These are phyloP conservation scores for Globisporangium cederbergense DNA, from an alignment of 352 stramenopile genomes.

Conservation along the genomic window DNA sequence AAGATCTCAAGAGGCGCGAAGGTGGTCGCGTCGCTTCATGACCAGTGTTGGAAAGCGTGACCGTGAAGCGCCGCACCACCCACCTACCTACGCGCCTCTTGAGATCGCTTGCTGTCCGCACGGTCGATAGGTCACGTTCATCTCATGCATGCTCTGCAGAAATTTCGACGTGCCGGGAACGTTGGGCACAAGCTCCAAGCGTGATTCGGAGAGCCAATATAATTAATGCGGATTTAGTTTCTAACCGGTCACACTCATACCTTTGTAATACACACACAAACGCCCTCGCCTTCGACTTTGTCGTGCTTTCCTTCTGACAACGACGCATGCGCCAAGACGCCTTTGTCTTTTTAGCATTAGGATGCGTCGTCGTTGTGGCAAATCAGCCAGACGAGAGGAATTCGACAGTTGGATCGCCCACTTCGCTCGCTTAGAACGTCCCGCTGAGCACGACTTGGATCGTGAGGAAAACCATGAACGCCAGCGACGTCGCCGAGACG, in stretches of 20 bases:
- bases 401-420: neutral
- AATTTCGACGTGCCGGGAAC: no score
- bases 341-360: neutral
- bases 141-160: neutral
- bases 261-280: conserved; percentile 9
- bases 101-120: conserved; percentile 2
- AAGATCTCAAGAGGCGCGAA: neutral
- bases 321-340: neutral
- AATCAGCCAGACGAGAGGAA: neutral
- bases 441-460: conserved; percentile 79
- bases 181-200: neutral
- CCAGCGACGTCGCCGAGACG: conserved; percentile 58
- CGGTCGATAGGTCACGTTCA: neutral
- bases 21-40: neutral
- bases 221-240: conserved; percentile 15
- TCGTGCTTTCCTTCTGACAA: neutral
- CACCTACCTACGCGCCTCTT: neutral
- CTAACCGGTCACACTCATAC: conserved; percentile 12
- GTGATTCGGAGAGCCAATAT: conserved; percentile 5
- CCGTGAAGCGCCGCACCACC: neutral
- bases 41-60: neutral
- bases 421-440: conserved; percentile 17
- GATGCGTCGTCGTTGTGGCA: neutral
- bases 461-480: conserved; percentile 81
- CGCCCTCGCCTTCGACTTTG: neutral